Conservation (phyloP, 192 early-diverging fungal species). For the Entomortierella lignicola region DNA sequence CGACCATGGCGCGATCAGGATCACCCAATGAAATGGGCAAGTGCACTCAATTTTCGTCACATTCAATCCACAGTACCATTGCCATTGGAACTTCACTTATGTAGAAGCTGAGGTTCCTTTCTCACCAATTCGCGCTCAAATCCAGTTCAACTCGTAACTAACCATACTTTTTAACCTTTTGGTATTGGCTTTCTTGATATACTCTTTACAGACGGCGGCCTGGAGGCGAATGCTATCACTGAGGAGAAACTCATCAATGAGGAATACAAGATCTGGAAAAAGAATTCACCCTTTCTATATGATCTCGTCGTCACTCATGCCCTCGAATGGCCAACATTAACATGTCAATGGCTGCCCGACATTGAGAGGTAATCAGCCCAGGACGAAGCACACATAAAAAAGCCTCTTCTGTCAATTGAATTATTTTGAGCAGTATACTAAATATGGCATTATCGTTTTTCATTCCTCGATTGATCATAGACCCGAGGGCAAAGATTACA, state of each 20-base stretch:
- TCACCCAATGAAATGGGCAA: constrained; percentile 55
- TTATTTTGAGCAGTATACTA: background rate
- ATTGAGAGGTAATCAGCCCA: constrained; percentile 74
- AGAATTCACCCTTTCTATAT: constrained; percentile 99
- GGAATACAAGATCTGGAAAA: constrained; percentile 99
- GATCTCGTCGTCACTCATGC: constrained; percentile 98
- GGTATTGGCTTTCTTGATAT: too few relatives aligned
- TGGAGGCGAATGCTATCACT: constrained; percentile 53
- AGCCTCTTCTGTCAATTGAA: background rate
- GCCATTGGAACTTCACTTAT: too few relatives aligned
- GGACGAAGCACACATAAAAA: too few relatives aligned
- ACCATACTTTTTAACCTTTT: background rate
- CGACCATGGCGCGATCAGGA: constrained; percentile 52
- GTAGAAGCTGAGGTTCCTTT: too few relatives aligned
- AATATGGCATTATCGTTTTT: background rate
- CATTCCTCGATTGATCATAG: constrained; percentile 50
- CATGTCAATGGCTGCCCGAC: constrained; percentile 97
- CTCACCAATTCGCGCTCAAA: too few relatives aligned
- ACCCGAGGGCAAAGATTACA: constrained; percentile 92
- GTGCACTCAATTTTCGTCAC: background rate
- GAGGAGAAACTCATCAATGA: constrained; percentile 93
- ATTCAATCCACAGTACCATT: background rate
- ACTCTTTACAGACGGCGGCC: constrained; percentile 37
- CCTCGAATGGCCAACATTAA: constrained; percentile 98
- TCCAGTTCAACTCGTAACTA: background rate